These are phyloP conservation scores for Apiospora sp. DNA, from an alignment of 2,329 filamentous ascomycete genomes.

Conservation along the genomic window DNA sequence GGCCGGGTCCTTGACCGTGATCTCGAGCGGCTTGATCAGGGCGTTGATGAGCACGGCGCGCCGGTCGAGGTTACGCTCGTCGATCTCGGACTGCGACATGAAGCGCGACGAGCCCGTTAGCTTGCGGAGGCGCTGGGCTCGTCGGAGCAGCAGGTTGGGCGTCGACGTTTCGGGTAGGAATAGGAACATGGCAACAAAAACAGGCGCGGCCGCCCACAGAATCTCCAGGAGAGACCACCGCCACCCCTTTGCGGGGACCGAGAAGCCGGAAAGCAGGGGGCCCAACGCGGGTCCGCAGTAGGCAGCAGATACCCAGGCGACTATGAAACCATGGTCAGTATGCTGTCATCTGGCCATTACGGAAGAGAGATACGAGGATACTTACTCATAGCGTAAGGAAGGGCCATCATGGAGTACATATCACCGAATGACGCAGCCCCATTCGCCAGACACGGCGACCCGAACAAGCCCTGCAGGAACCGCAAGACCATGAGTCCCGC, in stretches of 20 bases:
- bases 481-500: conserved; percentile 59
- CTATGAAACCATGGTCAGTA: conserved; percentile 43
- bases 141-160: conserved; percentile 60
- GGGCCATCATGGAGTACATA: conserved; percentile 53
- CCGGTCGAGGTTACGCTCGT: conserved; percentile 52
- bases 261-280: conserved; percentile 56
- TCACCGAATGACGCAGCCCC: conserved; percentile 41
- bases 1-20: conserved; percentile 58
- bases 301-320: conserved; percentile 64
- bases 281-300: conserved; percentile 59
- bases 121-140: conserved; percentile 57
- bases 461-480: conserved; percentile 59
- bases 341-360: not conserved
- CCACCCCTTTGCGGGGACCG: conserved; percentile 53
- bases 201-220: conserved; percentile 48
- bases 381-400: conserved; percentile 57
- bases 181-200: conserved; percentile 55
- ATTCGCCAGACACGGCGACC: conserved; percentile 40
- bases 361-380: not conserved
- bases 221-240: conserved; percentile 61
- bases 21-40: conserved; percentile 34
- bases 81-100: conserved; percentile 62
- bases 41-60: conserved; percentile 58
- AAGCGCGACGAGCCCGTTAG: conserved; percentile 45
- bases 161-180: conserved; percentile 63